A percentile compares a stretch with the other conserved stretches of the same genome.
These are phyloP conservation scores for Ziziphus jujuba DNA, from an alignment of 306 rosid genomes.

Conservation along the genomic window DNA sequence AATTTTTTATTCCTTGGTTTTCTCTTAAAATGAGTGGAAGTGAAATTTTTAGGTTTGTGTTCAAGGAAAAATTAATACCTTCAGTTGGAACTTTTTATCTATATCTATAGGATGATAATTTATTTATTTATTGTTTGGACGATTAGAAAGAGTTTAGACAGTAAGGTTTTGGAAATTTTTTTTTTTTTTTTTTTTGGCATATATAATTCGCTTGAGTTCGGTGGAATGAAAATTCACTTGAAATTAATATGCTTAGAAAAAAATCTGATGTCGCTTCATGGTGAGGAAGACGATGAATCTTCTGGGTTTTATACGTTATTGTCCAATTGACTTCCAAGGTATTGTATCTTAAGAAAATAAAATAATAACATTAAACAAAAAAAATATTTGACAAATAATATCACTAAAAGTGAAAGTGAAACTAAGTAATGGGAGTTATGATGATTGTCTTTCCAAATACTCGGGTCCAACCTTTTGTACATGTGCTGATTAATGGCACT, in stretches of 20 bases:
- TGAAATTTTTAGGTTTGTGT: neutral
- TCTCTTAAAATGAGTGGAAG: slow-evolving; percentile 1
- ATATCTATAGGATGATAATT: no score
- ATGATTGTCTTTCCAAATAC: neutral
- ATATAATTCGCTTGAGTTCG: neutral
- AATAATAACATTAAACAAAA: neutral
- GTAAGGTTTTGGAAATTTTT: neutral
- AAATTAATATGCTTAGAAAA: neutral
- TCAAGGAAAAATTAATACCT: neutral
- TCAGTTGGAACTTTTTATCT: no score
- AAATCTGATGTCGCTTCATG: neutral
- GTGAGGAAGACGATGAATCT: neutral
- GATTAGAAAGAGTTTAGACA: no score
- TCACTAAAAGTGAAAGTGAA: neutral
- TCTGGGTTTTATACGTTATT: neutral
- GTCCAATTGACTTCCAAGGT: neutral
- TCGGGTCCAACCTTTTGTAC: neutral
- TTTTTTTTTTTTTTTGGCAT: no score
- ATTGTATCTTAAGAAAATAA: neutral
- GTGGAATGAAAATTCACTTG: neutral
- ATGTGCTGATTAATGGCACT: slow-evolving; percentile 41
- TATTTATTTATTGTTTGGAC: no score
- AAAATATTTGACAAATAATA: neutral
- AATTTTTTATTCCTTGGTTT: neutral
- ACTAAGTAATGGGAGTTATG: no score